Percentiles rank a stretch among this genome's conserved stretches.
phyloP scores from a whole-genome alignment of 169 alveolate species.

The Plasmodium relictum region DNA sequence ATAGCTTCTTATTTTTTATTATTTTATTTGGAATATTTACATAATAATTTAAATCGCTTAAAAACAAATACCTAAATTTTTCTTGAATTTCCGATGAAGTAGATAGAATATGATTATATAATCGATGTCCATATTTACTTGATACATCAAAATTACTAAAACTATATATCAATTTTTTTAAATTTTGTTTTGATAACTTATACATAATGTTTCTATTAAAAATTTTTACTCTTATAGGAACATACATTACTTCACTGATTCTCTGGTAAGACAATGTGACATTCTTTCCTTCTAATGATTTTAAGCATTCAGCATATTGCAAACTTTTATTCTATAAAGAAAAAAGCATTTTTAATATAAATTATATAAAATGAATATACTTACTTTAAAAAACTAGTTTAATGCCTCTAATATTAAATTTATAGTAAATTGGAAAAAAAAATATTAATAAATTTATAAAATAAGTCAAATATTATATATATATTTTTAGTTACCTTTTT shows the following conservation, averaged over 20 bases:
- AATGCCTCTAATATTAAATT: too few species aligned
- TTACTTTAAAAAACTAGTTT: too few species aligned
- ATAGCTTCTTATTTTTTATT: constrained; percentile 14
- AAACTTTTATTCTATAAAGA: not conserved
- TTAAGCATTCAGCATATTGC: constrained; percentile 20
- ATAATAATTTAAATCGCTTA: constrained; percentile 45
- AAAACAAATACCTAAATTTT: constrained; percentile 46
- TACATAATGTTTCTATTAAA: constrained; percentile 30
- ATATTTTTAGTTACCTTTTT: too few species aligned
- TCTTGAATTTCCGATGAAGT: constrained; percentile 26
- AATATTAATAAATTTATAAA: too few species aligned
- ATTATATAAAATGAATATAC: too few species aligned
- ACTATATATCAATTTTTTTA: constrained; percentile 44
- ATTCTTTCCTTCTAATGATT: constrained; percentile 44
- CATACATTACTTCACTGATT: constrained; percentile 28
- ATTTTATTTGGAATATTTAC: constrained; percentile 38
- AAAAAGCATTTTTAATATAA: not conserved
- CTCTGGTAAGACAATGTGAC: constrained; percentile 25
- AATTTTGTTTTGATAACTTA: constrained; percentile 27
- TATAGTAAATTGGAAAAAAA: too few species aligned
- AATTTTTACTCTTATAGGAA: constrained; percentile 51
- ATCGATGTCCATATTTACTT: not conserved
- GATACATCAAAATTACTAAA: constrained; percentile 18
- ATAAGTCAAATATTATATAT: too few species aligned
- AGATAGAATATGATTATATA: constrained; percentile 11